A percentile compares a stretch with the other conserved stretches of the same genome.
phyloP scores from a whole-genome alignment of 805 yeast genomes.

The Kodamaea restingae region DNA sequence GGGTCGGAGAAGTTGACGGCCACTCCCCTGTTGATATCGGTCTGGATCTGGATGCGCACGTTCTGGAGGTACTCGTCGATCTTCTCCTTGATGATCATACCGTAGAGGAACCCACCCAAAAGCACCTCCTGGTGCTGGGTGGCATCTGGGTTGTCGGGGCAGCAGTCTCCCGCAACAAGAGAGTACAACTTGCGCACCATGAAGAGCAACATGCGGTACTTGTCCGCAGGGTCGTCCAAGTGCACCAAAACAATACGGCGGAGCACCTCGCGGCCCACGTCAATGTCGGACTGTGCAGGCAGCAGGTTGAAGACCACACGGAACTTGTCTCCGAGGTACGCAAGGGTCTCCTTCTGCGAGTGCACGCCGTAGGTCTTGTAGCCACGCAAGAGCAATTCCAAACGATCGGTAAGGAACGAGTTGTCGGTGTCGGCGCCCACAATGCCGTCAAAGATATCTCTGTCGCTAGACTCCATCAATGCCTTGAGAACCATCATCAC shows the following conservation, averaged over 20 bases:
- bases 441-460: slow-evolving; percentile 94
- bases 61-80: slow-evolving; percentile 85
- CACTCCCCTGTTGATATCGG: slow-evolving; percentile 74
- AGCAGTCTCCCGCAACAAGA: slow-evolving; percentile 93
- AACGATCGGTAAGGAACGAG: slow-evolving; percentile 96
- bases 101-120: slow-evolving; percentile 92
- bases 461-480: slow-evolving; percentile 81
- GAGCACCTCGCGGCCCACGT: slow-evolving; percentile 84
- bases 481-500: slow-evolving; percentile 92
- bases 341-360: slow-evolving; percentile 84
- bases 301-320: slow-evolving; percentile 89
- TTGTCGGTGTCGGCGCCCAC: slow-evolving; percentile 83
- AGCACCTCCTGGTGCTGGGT: slow-evolving; percentile 97
- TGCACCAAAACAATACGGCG: slow-evolving; percentile 87
- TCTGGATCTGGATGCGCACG: slow-evolving; percentile 67
- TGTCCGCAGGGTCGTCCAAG: slow-evolving; percentile 66
- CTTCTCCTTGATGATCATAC: slow-evolving; percentile 95
- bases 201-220: slow-evolving; percentile 81
- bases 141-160: slow-evolving; percentile 98
- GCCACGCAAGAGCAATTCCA: slow-evolving; percentile 85
- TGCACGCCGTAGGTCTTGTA: slow-evolving; percentile 77
- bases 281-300: slow-evolving; percentile 82
- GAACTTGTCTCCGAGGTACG: slow-evolving; percentile 93
- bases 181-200: slow-evolving; percentile 95
- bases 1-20: slow-evolving; percentile 81